A percentile compares a stretch with the other conserved stretches of the same genome.
Conservation (phyloP, 306 rosid genomes). For the Gastrolobium bilobum region DNA sequence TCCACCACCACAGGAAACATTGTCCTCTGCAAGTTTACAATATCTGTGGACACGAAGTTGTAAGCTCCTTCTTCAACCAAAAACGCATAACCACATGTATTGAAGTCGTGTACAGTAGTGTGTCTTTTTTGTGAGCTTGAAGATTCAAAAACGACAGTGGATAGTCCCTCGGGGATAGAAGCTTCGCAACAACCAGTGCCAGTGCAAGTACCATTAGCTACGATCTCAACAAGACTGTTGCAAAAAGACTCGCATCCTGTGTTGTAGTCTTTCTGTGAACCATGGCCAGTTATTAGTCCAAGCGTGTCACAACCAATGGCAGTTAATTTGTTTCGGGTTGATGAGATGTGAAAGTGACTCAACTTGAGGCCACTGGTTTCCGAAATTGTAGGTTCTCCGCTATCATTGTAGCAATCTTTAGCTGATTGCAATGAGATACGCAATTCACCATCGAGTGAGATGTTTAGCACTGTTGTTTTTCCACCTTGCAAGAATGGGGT, state of each 20-base stretch:
- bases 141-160: too few species aligned
- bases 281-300: background rate
- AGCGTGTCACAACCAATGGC: background rate
- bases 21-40: too few species aligned
- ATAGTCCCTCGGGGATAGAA: too few species aligned
- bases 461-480: background rate
- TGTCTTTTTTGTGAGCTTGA: too few species aligned
- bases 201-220: background rate
- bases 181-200: slow-evolving; percentile 28
- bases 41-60: too few species aligned
- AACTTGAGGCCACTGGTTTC: background rate
- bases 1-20: too few species aligned
- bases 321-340: too few species aligned
- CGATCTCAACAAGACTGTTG: background rate
- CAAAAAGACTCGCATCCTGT: background rate
- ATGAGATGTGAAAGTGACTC: background rate
- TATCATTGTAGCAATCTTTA: background rate
- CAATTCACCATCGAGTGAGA: background rate
- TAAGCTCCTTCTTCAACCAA: too few species aligned
- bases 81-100: too few species aligned
- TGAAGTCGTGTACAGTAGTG: too few species aligned
- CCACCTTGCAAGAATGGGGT: background rate
- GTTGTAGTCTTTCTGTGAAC: background rate
- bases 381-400: too few species aligned
- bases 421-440: background rate